Evolutionary conservation across 1,284 basidiomycete genomes (phyloP), one percentile per base, ranked within the genome.

Genomic region (Coniferiporia sulphurascens): DNA sequence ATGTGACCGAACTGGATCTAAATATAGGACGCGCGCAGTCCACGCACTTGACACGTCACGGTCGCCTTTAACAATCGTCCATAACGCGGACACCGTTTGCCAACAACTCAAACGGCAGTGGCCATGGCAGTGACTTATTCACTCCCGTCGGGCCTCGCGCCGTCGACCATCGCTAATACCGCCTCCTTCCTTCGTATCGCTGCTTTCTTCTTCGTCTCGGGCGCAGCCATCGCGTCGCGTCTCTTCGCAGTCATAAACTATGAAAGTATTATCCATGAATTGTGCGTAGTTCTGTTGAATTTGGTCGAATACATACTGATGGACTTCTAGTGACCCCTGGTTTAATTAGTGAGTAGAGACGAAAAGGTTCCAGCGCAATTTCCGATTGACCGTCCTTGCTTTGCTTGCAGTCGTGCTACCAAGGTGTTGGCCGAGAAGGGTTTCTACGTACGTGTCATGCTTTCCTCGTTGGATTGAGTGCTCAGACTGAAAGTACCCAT

Each of bases 261-360:
- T 72, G 97, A 99, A 78, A 95, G 92, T 82, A 95, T 99, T 70
- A 98, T 98, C 68, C 96, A 98, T 76, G 96, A 99, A 80, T 98
- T 98, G 93, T 94, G 65, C 66, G 92, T 84, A 12, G 21, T 48
- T 52, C 6, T 3, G 45, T 19, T 52, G 48, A 48, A 15, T 32
- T 17, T 6, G 38, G n/a, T 56, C 6, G 10, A 15, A 53, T 45
- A 32, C 15, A 46, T 41, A 46, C 60, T 71, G 48, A 63, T 59
- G 4, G 45, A 61, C 59, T 45, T 35, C 43, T 68, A 95, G 93
- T 71, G 94, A 98, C 72, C 95, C 95, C 65, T 98, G 95, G 95
- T 98, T 97, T 74, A 95, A 95, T 73, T 95, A 89, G 92, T 94
- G 72, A 75, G 91, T 41, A 55, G 17, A 41, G 45, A 36, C 19